These are phyloP conservation scores for Malus hybrid DNA, from an alignment of 331 rosid genomes.

Conservation along the genomic window DNA sequence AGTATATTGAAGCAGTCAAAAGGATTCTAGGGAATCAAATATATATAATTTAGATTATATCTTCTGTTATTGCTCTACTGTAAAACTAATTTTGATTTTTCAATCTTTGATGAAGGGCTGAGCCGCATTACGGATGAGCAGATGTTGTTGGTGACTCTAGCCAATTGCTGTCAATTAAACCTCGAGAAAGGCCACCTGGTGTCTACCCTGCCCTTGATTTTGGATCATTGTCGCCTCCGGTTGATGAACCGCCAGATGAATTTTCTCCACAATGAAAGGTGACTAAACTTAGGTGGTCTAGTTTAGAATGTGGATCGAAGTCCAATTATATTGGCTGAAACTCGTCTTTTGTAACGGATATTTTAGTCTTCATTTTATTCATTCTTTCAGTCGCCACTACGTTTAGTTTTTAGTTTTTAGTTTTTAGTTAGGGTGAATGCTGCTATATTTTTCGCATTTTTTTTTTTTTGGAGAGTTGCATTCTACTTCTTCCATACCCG, in stretches of 20 bases:
- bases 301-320: constrained; percentile 5
- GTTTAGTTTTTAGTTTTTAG: not conserved
- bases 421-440: not conserved
- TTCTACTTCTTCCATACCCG: no score
- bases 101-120: constrained; percentile 51
- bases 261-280: constrained; percentile 34
- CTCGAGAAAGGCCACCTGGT: constrained; percentile 85
- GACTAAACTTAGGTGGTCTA: not conserved
- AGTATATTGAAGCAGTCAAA: not conserved
- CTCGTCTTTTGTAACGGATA: constrained; percentile 15
- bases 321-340: constrained; percentile 13
- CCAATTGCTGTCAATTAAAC: constrained; percentile 73
- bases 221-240: constrained; percentile 32
- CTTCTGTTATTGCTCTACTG: not conserved
- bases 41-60: not conserved
- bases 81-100: not conserved
- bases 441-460: not conserved
- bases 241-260: constrained; percentile 38
- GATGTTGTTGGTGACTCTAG: constrained; percentile 90
- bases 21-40: not conserved
- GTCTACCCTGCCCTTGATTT: constrained; percentile 64
- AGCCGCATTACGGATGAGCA: constrained; percentile 96
- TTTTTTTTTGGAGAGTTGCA: not conserved
- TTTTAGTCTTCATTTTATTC: constrained; percentile 33
- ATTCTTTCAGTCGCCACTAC: constrained; percentile 43